phyloP scores from a whole-genome alignment of 352 stramenopile species.

The Phytophthora pinifolia region DNA sequence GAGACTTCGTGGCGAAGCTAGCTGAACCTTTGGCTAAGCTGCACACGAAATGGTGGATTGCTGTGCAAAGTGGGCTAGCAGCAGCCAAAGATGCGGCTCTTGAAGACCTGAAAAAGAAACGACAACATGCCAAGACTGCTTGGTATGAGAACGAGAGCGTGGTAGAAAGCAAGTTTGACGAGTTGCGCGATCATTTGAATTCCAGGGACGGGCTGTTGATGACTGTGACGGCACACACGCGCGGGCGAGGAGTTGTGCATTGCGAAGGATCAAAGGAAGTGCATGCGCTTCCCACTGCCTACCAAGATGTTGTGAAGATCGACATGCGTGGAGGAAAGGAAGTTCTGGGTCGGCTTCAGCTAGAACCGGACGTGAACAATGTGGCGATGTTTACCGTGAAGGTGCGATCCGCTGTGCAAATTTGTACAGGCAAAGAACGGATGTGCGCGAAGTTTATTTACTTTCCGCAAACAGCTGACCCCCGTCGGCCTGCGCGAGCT shows the following conservation, averaged over 20 bases:
- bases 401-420: constrained; percentile 21
- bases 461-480: constrained; percentile 8
- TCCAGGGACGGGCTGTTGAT: constrained; percentile 13
- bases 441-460: constrained; percentile 25
- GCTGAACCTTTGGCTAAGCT: constrained; percentile 16
- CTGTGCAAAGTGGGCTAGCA: constrained; percentile 25
- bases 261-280: constrained; percentile 4
- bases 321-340: constrained; percentile 7
- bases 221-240: constrained; percentile 2
- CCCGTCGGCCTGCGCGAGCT: background rate
- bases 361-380: constrained; percentile 8
- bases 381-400: constrained; percentile 36
- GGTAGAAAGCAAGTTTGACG: constrained; percentile 8
- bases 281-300: constrained; percentile 2
- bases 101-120: constrained; percentile 10
- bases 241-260: background rate
- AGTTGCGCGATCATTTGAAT: constrained; percentile 1
- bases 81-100: background rate
- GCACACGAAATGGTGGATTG: constrained; percentile 33
- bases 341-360: constrained; percentile 11
- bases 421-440: constrained; percentile 17
- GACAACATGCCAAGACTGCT: constrained; percentile 2
- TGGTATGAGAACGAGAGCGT: constrained; percentile 9
- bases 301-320: constrained; percentile 26
- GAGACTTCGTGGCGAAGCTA: constrained; percentile 13